phyloP scores from a whole-genome alignment of 2,329 filamentous ascomycete species.

The Pezizomycotina sp. region DNA sequence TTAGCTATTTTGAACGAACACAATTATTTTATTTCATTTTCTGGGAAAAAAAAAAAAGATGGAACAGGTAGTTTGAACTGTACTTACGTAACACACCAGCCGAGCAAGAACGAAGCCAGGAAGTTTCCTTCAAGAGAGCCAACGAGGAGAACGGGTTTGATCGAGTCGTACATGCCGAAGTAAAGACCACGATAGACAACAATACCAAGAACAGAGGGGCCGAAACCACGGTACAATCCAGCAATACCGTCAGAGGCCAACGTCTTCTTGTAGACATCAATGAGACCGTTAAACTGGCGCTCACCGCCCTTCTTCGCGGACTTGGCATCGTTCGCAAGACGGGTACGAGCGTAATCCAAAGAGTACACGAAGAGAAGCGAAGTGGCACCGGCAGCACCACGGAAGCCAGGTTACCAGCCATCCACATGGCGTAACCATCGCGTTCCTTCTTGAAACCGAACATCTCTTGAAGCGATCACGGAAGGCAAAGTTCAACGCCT shows the following conservation, averaged over 20 bases:
- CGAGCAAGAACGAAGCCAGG: slow-evolving; percentile 96
- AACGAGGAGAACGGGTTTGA: slow-evolving; percentile 95
- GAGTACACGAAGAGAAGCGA: slow-evolving; percentile 99
- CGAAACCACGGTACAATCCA: slow-evolving; percentile 99
- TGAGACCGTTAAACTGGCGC: slow-evolving; percentile 98
- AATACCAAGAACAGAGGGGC: slow-evolving; percentile 97
- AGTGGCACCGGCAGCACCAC: slow-evolving; percentile 99
- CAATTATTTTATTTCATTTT: no score
- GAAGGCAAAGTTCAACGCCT: slow-evolving; percentile 99
- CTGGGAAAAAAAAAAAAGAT: no score
- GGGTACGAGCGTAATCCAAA: slow-evolving; percentile 99
- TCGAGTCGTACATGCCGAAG: slow-evolving; percentile 99
- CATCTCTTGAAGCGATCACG: slow-evolving; percentile 99
- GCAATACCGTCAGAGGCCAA: slow-evolving; percentile 95
- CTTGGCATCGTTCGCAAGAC: slow-evolving; percentile 99
- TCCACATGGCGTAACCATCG: slow-evolving; percentile 98
- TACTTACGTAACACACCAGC: slow-evolving; percentile 71
- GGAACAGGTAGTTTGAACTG: background rate
- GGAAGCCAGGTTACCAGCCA: slow-evolving; percentile 98
- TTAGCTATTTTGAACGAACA: no score
- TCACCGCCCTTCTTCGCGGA: slow-evolving; percentile 91
- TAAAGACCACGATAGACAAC: slow-evolving; percentile 99
- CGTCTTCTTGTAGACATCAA: slow-evolving; percentile 99
- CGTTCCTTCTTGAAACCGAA: slow-evolving; percentile 99
- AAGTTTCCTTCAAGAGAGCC: slow-evolving; percentile 93